Evolutionary conservation across 352 stramenopile genomes (phyloP).

Genomic region (Phytophthora foliorum): DNA sequence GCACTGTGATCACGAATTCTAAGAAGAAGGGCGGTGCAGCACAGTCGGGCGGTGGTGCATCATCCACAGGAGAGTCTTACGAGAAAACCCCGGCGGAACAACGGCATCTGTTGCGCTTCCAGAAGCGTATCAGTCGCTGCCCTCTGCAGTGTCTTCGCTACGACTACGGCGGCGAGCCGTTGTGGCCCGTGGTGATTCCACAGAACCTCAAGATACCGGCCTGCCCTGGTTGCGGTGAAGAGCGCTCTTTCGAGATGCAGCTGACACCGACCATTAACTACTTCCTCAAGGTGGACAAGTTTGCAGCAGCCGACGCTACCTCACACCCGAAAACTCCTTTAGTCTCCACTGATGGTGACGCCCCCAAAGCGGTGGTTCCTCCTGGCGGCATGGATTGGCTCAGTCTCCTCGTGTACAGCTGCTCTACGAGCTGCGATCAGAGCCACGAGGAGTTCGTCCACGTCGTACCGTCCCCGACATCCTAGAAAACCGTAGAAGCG

Average conservation of each 20-base stretch:
- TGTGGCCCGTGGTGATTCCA: constrained; percentile 75
- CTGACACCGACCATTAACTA: constrained; percentile 89
- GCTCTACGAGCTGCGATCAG: constrained; percentile 65
- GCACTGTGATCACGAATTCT: constrained; percentile 59
- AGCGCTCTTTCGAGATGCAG: constrained; percentile 85
- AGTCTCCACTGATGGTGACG: background rate
- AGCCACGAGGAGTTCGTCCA: constrained; percentile 79
- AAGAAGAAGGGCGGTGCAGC: constrained; percentile 53
- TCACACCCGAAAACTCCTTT: background rate
- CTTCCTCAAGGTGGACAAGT: constrained; percentile 86
- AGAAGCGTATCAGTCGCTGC: constrained; percentile 85
- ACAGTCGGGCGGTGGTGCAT: constrained; percentile 17
- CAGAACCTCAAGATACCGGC: constrained; percentile 56
- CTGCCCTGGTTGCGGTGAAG: constrained; percentile 65
- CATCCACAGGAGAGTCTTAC: constrained; percentile 70
- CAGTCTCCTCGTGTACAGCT: constrained; percentile 83
- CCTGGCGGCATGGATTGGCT: constrained; percentile 83
- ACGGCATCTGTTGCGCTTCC: constrained; percentile 87
- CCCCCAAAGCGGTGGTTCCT: constrained; percentile 13
- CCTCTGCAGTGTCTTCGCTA: constrained; percentile 86
- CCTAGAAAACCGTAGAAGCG: constrained; percentile 10
- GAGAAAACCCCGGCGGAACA: constrained; percentile 81
- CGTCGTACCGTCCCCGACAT: constrained; percentile 55
- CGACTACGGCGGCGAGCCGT: constrained; percentile 85
- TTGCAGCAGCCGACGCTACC: constrained; percentile 38